phyloP scores from a whole-genome alignment of 1,284 basidiomycete genomes.

The Fomitopsis pinicola region DNA sequence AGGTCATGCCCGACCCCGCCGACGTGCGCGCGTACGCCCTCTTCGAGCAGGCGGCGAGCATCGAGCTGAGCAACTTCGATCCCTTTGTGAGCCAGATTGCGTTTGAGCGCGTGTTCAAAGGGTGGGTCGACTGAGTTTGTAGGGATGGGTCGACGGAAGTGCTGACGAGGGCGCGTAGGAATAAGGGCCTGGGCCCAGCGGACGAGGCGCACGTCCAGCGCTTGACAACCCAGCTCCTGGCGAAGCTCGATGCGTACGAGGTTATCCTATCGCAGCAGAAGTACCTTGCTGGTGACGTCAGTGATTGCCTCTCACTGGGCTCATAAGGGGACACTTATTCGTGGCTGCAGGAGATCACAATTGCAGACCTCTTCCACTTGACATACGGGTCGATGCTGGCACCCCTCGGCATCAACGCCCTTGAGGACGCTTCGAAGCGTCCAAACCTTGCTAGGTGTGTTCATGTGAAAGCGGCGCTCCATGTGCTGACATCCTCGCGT shows the following conservation, averaged over 20 bases:
- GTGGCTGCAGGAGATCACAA: constrained; percentile 32
- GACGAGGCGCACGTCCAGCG: not conserved
- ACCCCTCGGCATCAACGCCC: constrained; percentile 15
- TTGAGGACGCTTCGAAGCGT: constrained; percentile 18
- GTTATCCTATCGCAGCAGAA: constrained; percentile 38
- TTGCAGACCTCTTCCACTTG: constrained; percentile 52
- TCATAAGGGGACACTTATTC: not conserved
- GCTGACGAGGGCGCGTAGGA: not conserved
- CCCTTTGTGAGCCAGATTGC: constrained; percentile 35
- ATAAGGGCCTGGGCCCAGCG: not conserved
- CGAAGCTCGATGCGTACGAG: constrained; percentile 41
- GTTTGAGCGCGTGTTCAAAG: constrained; percentile 43
- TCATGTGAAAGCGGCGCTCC: not conserved
- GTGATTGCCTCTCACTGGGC: constrained; percentile 11
- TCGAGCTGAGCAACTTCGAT: constrained; percentile 53
- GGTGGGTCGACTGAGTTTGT: constrained; percentile 22
- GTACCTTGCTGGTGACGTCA: constrained; percentile 44
- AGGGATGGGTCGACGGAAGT: not conserved
- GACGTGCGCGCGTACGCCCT: constrained; percentile 34
- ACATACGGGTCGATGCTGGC: constrained; percentile 35
- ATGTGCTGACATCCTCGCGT: not conserved
- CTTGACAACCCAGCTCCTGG: constrained; percentile 18
- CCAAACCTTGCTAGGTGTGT: constrained; percentile 28
- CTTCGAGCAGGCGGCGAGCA: constrained; percentile 53
- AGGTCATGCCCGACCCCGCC: constrained; percentile 25